Percentiles rank a stretch among this genome's conserved stretches.
These are phyloP conservation scores for Xylariales sp. DNA, from an alignment of 2,329 filamentous ascomycete genomes.

Conservation along the genomic window DNA sequence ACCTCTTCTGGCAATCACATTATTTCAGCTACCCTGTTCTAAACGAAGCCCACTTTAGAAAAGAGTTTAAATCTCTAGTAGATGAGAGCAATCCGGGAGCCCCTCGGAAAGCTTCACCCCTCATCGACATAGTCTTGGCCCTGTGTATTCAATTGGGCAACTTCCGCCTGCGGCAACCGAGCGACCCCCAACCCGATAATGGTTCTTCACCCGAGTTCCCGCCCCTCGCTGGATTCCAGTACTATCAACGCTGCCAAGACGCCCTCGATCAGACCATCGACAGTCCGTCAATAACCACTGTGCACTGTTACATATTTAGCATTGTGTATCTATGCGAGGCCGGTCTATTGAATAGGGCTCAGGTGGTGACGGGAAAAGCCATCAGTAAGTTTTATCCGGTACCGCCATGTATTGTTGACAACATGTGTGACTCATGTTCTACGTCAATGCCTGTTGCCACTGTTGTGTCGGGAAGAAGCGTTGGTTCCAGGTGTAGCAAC, in stretches of 20 bases:
- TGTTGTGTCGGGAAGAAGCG: too few species aligned
- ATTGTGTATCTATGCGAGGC: slow-evolving; percentile 36
- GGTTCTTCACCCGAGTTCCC: background rate
- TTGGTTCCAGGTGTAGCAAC: too few species aligned
- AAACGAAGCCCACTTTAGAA: slow-evolving; percentile 31
- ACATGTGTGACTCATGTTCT: too few species aligned
- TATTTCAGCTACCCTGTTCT: slow-evolving; percentile 38
- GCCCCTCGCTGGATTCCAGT: slow-evolving; percentile 34
- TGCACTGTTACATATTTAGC: slow-evolving; percentile 39
- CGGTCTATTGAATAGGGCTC: slow-evolving; percentile 34
- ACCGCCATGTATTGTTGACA: too few species aligned
- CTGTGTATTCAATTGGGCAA: slow-evolving; percentile 34
- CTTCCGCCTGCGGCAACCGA: slow-evolving; percentile 16
- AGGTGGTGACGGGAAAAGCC: slow-evolving; percentile 29
- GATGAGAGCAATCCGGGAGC: slow-evolving; percentile 9
- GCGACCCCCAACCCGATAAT: too few species aligned
- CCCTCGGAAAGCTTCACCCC: slow-evolving; percentile 31
- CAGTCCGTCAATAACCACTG: slow-evolving; percentile 28
- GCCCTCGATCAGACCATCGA: slow-evolving; percentile 30
- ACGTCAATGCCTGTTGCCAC: too few species aligned
- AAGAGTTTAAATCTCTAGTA: slow-evolving; percentile 30
- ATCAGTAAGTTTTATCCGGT: slow-evolving; percentile 9
- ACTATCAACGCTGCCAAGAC: slow-evolving; percentile 35
- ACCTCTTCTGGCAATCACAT: slow-evolving; percentile 38
- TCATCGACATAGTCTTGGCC: slow-evolving; percentile 38